Conservation (phyloP, 2,329 filamentous ascomycete species). For the Bipolaris victoriae region DNA sequence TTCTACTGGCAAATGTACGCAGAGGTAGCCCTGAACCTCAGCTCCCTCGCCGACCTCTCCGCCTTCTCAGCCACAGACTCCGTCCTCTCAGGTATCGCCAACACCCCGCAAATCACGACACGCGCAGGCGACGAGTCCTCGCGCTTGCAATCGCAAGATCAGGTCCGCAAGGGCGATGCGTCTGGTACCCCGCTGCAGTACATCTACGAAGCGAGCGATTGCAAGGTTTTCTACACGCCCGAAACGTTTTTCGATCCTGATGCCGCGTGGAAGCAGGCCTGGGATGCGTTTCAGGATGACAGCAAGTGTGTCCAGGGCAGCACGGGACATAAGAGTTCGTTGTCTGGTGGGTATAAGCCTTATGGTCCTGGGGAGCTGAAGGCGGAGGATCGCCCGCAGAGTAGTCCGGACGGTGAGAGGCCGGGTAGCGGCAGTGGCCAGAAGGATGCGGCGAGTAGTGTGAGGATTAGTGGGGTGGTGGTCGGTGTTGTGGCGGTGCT, state of each 20-base stretch:
- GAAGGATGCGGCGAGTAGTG: slow-evolving; percentile 2
- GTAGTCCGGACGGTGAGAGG: not conserved
- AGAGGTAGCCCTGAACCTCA: slow-evolving; percentile 23
- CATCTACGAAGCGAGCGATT: slow-evolving; percentile 65
- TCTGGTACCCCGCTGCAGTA: slow-evolving; percentile 60
- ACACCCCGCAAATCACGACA: slow-evolving; percentile 20
- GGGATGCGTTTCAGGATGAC: slow-evolving; percentile 29
- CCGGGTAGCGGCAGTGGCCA: not conserved
- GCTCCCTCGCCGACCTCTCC: slow-evolving; percentile 11
- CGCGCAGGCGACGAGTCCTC: slow-evolving; percentile 25
- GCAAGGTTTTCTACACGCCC: slow-evolving; percentile 65
- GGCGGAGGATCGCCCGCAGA: slow-evolving; percentile 24
- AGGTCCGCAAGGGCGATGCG: slow-evolving; percentile 42
- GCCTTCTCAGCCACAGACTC: slow-evolving; percentile 15
- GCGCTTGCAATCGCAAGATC: slow-evolving; percentile 31
- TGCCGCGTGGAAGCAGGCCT: slow-evolving; percentile 56
- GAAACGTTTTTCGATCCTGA: slow-evolving; percentile 58
- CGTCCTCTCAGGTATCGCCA: slow-evolving; percentile 19
- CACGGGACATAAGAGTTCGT: slow-evolving; percentile 29
- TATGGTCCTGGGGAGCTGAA: slow-evolving; percentile 29
- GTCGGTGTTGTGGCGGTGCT: slow-evolving; percentile 8
- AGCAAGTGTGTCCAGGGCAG: slow-evolving; percentile 33
- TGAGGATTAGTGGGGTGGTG: slow-evolving; percentile 2
- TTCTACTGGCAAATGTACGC: slow-evolving; percentile 25
- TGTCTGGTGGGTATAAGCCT: slow-evolving; percentile 36